Base-by-base conservation (phyloP, 345 rosid genomes). In the Heritiera fomes region DNA sequence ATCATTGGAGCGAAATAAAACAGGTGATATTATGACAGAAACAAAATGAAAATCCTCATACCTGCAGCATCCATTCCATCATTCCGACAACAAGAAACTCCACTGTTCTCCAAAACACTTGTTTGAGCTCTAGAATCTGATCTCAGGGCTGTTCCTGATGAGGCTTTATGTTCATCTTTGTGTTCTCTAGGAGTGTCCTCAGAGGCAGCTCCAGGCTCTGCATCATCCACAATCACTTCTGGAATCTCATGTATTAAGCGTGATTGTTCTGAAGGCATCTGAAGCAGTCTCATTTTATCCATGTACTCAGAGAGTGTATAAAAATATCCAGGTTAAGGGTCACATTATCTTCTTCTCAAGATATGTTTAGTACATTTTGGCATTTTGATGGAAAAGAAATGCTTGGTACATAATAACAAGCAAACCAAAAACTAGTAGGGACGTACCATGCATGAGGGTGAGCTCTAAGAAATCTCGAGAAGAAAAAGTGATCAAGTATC, bases 181-280 rank as follows among this genome's bases (percentile, higher is more conserved):
- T 77, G 61, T 41, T 61, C 71, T 74, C 40, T 55, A 6, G 43
- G 28, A 63, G 75, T 40, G 45, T 62, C 23, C 76, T 75, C 41
- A 4, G 43, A 58, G 20, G 68, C 55, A 13, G 49, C 65, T 77
- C 81, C 78, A 43, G 50, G 41, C 45, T 77, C 81, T 63, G 56
- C 64, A 41, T 23, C 28, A 40, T 88, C 91, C 0, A 87, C 84
- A 78, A 86, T 82, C 55, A 88, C 85, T 73, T 85, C 71, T 2
- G 94, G 89, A 78, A 82, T 68, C 80, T 86, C 84, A 58, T 65
- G 74, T 78, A 84, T 79, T 61, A 87, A 77, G 30, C 91, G 88
- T 38, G 82, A 75, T 75, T 87, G 87, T 78, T 88, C 90, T 2
- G 63, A 46, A 10, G 90, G 88, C 18, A 55, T 80, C 78, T 71